These are phyloP conservation scores for Boletus sensibilis DNA, from an alignment of 768 basidiomycete species.

Conservation along the genomic window DNA sequence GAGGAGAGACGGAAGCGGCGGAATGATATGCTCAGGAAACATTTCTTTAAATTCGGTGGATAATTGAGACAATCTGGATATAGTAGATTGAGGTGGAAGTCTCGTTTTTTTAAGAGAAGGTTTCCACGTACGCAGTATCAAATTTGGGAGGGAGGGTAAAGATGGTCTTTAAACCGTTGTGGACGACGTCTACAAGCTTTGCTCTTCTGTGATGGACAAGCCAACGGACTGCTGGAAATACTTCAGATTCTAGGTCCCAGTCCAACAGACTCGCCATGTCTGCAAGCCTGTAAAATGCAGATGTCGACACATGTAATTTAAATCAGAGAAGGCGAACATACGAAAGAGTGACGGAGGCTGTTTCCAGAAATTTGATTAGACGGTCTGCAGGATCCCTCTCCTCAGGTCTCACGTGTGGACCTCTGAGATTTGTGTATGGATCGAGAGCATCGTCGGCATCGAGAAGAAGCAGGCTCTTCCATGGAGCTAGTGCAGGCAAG, in stretches of 20 bases:
- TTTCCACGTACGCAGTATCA: slow-evolving; percentile 51
- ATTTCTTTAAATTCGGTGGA: slow-evolving; percentile 56
- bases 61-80: slow-evolving; percentile 38
- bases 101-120: neutral
- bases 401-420: slow-evolving; percentile 58
- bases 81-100: neutral
- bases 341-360: slow-evolving; percentile 73
- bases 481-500: slow-evolving; percentile 74
- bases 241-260: slow-evolving; percentile 78
- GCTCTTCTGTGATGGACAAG: slow-evolving; percentile 88
- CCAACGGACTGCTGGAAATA: slow-evolving; percentile 90
- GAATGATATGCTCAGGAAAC: slow-evolving; percentile 62
- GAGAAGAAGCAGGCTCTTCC: slow-evolving; percentile 86
- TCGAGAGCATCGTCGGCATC: slow-evolving; percentile 59
- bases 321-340: slow-evolving; percentile 37
- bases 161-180: slow-evolving; percentile 73
- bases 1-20: slow-evolving; percentile 70
- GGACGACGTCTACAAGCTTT: slow-evolving; percentile 84
- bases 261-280: slow-evolving; percentile 81
- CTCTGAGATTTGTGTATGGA: slow-evolving; percentile 57
- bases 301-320: neutral
- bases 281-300: slow-evolving; percentile 48
- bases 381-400: slow-evolving; percentile 70
- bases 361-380: slow-evolving; percentile 72
- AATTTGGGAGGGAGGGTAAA: slow-evolving; percentile 74